A percentile compares a stretch with the other conserved stretches of the same genome.
Conservation (phyloP, 148 eudicot genomes). For the Mesembryanthemum crystallinum region DNA sequence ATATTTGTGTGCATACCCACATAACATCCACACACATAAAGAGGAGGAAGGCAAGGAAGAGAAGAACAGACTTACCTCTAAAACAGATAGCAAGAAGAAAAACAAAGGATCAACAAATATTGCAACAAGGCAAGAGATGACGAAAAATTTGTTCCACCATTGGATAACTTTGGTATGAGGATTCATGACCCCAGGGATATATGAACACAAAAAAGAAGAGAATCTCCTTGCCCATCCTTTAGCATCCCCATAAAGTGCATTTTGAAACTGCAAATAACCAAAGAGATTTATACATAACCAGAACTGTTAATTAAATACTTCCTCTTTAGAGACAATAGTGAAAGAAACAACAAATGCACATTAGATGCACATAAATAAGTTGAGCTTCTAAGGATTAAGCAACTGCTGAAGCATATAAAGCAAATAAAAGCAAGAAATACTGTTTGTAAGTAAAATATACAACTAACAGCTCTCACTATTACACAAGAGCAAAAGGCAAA, state of each 20-base stretch:
- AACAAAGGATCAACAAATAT: conserved; percentile 82
- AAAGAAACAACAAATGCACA: neutral
- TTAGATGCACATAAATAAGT: neutral
- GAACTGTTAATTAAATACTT: neutral
- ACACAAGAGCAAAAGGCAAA: neutral
- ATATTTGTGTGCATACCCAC: neutral
- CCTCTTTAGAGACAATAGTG: neutral
- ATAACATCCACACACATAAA: neutral
- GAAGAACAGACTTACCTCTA: conserved; percentile 35
- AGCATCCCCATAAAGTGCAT: conserved; percentile 68
- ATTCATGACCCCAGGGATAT: conserved; percentile 68
- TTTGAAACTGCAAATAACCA: conserved; percentile 40
- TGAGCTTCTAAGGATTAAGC: neutral
- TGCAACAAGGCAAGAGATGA: conserved; percentile 60
- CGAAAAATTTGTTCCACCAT: conserved; percentile 71
- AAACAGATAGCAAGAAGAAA: conserved; percentile 59
- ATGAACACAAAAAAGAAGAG: conserved; percentile 37
- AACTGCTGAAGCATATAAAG: neutral
- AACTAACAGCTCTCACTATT: neutral
- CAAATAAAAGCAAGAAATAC: neutral
- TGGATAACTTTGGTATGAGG: conserved; percentile 71
- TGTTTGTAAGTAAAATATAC: neutral
- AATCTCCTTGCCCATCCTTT: conserved; percentile 68
- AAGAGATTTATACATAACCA: neutral
- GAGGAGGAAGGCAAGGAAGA: neutral